A percentile compares a stretch with the other conserved stretches of the same genome.
Evolutionary conservation across 2,329 filamentous ascomycete species (phyloP).

Genomic region (Didymella arachidicola): DNA sequence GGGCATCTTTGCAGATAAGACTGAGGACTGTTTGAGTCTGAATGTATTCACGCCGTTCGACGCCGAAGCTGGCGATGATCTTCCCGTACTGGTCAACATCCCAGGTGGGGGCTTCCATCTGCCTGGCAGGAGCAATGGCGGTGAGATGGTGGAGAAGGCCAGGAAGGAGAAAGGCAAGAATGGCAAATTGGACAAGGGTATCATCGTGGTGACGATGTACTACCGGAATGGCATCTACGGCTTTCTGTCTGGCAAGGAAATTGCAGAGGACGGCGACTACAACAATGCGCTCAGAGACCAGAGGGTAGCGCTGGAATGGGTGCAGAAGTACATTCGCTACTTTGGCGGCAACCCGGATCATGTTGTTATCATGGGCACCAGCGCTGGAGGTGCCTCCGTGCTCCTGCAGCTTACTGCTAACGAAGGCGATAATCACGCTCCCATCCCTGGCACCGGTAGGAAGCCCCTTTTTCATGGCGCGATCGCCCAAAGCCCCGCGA

Average conservation of each 20-base stretch:
- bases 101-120: constrained; percentile 56
- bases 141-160: constrained; percentile 44
- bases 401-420: constrained; percentile 44
- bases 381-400: constrained; percentile 43
- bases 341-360: constrained; percentile 58
- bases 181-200: constrained; percentile 43
- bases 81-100: constrained; percentile 55
- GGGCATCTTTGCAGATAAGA: constrained; percentile 37
- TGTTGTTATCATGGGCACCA: constrained; percentile 55
- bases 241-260: constrained; percentile 54
- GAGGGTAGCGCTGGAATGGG: constrained; percentile 52
- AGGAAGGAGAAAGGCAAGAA: constrained; percentile 35
- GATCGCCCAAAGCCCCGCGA: constrained; percentile 43
- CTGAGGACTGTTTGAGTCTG: constrained; percentile 55
- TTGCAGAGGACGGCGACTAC: constrained; percentile 48
- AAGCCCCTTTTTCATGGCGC: constrained; percentile 44
- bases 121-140: constrained; percentile 43
- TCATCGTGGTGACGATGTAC: constrained; percentile 46
- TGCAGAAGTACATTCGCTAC: constrained; percentile 53
- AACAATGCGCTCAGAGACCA: constrained; percentile 50
- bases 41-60: constrained; percentile 46
- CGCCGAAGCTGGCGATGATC: constrained; percentile 43
- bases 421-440: constrained; percentile 38
- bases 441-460: constrained; percentile 38
- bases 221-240: constrained; percentile 54